phyloP scores from a whole-genome alignment of 345 rosid genomes.

The Salix exigua region DNA sequence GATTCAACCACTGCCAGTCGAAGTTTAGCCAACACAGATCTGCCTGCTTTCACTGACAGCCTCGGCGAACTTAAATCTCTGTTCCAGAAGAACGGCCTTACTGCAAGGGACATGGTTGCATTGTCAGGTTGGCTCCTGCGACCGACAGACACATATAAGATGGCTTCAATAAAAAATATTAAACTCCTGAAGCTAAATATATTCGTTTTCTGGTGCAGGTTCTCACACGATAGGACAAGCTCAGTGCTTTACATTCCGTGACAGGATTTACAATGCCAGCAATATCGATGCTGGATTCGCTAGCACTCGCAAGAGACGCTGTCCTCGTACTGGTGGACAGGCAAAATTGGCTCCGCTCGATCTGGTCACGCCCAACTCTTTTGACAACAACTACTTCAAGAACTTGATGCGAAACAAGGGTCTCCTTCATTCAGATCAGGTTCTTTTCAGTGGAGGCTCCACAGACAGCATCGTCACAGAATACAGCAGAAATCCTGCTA shows the following conservation, averaged over 20 bases:
- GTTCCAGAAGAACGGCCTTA: conserved; percentile 12
- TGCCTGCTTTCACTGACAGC: conserved; percentile 13
- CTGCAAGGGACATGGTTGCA: conserved; percentile 24
- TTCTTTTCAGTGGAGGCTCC: neutral
- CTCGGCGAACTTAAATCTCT: neutral
- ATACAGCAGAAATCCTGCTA: neutral
- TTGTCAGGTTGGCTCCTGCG: conserved; percentile 6
- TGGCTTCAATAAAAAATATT: too few relatives aligned
- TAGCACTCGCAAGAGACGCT: conserved; percentile 8
- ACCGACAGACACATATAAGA: too few relatives aligned
- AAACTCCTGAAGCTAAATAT: neutral
- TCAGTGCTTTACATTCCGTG: neutral
- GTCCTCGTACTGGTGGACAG: conserved; percentile 5
- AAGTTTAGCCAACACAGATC: neutral
- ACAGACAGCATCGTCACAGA: neutral
- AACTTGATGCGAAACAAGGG: neutral
- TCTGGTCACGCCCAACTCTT: conserved; percentile 17
- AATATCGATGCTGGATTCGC: conserved; percentile 18
- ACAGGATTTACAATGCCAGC: conserved; percentile 1
- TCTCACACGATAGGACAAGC: conserved; percentile 15
- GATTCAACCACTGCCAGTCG: conserved; percentile 17
- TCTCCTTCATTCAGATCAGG: neutral
- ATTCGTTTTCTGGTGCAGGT: neutral
- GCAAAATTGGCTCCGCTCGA: conserved; percentile 11
- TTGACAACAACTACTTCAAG: neutral